Percentiles rank a stretch among this genome's conserved stretches.
Conservation (phyloP, 1,284 basidiomycete species). For the Anthracocystis panici-leucophaei region DNA sequence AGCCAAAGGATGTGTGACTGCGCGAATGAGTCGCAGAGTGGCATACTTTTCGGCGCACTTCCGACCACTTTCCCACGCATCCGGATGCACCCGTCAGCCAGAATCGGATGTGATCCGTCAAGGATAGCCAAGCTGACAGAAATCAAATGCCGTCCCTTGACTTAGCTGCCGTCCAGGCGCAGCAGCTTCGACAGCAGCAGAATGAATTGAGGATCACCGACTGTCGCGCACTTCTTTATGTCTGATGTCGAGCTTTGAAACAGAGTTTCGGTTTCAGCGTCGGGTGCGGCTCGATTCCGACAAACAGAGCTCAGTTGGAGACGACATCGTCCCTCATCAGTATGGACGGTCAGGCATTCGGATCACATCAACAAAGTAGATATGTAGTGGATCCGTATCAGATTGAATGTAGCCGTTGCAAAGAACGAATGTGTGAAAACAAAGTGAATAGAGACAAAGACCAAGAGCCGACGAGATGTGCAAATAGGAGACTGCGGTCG, state of each 20-base stretch:
- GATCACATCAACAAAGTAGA: neutral
- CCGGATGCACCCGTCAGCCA: too few species aligned
- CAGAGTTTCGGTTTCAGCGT: neutral
- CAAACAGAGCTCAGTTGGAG: neutral
- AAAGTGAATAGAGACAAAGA: slow-evolving; percentile 8
- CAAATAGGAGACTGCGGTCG: neutral
- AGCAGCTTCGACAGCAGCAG: neutral
- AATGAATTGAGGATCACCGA: neutral
- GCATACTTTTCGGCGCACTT: too few species aligned
- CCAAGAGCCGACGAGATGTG: neutral
- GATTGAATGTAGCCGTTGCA: slow-evolving; percentile 12
- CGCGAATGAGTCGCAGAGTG: too few species aligned
- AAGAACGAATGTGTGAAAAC: slow-evolving; percentile 1
- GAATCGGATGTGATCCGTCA: too few species aligned
- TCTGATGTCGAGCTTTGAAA: slow-evolving; percentile 11
- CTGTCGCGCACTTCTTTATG: slow-evolving; percentile 6
- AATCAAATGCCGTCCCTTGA: too few species aligned
- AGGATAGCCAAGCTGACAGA: too few species aligned
- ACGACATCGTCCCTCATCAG: too few species aligned
- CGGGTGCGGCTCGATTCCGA: neutral
- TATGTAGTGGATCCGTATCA: slow-evolving; percentile 2
- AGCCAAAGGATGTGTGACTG: too few species aligned
- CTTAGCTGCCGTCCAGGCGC: too few species aligned
- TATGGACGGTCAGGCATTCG: neutral
- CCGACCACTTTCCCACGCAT: too few species aligned